A percentile compares a stretch with the other conserved stretches of the same genome.
Conservation (phyloP, 805 yeast species). For the Barnettozyma sp. region DNA sequence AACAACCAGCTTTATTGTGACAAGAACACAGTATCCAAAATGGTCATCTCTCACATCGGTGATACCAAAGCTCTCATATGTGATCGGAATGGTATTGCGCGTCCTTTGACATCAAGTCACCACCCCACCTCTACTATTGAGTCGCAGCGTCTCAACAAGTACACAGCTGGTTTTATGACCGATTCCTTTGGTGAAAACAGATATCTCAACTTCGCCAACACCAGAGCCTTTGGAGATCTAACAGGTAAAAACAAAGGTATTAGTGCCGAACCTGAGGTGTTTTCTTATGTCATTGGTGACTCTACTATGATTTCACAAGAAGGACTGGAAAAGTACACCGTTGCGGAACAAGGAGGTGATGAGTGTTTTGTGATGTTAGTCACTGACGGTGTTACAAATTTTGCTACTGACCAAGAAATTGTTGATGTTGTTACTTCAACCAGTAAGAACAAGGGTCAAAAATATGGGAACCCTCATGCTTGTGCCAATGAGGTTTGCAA, state of each 20-base stretch:
- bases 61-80: slow-evolving; percentile 86
- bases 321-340: slow-evolving; percentile 19
- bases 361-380: slow-evolving; percentile 80
- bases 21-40: slow-evolving; percentile 54
- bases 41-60: slow-evolving; percentile 85
- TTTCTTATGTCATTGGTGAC: slow-evolving; percentile 63
- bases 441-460: slow-evolving; percentile 39
- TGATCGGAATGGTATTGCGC: slow-evolving; percentile 74
- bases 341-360: slow-evolving; percentile 55
- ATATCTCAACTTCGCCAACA: slow-evolving; percentile 76
- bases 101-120: slow-evolving; percentile 70
- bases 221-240: slow-evolving; percentile 89
- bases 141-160: slow-evolving; percentile 59
- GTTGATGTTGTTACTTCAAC: slow-evolving; percentile 79
- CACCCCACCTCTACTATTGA: slow-evolving; percentile 85
- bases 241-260: slow-evolving; percentile 78
- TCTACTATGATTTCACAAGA: slow-evolving; percentile 30
- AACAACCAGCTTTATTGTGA: slow-evolving; percentile 36
- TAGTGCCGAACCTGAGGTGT: slow-evolving; percentile 86
- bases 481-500: slow-evolving; percentile 82
- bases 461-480: slow-evolving; percentile 71
- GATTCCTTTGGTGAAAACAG: slow-evolving; percentile 94
- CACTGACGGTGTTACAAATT: slow-evolving; percentile 83
- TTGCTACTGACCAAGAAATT: slow-evolving; percentile 82
- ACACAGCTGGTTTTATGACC: slow-evolving; percentile 55